phyloP scores from a whole-genome alignment of 2,329 filamentous ascomycete genomes.

The Chrysoporthe puriensis region DNA sequence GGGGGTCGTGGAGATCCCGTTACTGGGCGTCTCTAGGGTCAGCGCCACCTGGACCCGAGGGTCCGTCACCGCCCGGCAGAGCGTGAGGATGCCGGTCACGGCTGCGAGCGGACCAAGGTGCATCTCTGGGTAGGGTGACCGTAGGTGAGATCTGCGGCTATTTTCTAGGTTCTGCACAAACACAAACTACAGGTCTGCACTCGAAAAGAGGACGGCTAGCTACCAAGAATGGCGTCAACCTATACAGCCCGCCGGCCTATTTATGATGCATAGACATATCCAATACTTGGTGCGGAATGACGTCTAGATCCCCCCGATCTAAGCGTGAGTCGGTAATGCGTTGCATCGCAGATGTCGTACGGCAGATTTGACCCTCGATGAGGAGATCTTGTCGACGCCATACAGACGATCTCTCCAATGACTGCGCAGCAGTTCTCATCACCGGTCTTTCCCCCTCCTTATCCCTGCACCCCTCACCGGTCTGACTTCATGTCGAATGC shows the following conservation, averaged over 20 bases:
- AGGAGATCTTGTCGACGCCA: neutral
- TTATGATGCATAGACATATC: neutral
- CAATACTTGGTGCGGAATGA: neutral
- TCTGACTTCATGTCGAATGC: neutral
- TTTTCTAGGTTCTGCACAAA: neutral
- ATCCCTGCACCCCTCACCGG: neutral
- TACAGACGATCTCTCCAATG: neutral
- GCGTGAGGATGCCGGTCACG: neutral
- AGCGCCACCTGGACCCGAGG: conserved; percentile 21
- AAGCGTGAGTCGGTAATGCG: neutral
- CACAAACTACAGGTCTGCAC: neutral
- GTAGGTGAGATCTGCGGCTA: neutral
- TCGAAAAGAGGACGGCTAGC: neutral
- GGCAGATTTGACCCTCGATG: neutral
- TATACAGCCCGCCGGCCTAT: too few species aligned
- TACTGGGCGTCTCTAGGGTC: conserved; percentile 23
- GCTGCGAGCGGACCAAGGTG: neutral
- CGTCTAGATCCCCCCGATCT: neutral
- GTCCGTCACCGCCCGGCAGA: conserved; percentile 11
- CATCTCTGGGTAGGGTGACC: conserved; percentile 10
- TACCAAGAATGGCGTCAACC: neutral
- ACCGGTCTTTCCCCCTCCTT: neutral
- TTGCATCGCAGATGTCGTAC: conserved; percentile 3
- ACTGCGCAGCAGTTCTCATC: neutral
- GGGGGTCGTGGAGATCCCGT: conserved; percentile 22